phyloP scores from a whole-genome alignment of 139 green algal species.

The Haematococcus lacustris region DNA sequence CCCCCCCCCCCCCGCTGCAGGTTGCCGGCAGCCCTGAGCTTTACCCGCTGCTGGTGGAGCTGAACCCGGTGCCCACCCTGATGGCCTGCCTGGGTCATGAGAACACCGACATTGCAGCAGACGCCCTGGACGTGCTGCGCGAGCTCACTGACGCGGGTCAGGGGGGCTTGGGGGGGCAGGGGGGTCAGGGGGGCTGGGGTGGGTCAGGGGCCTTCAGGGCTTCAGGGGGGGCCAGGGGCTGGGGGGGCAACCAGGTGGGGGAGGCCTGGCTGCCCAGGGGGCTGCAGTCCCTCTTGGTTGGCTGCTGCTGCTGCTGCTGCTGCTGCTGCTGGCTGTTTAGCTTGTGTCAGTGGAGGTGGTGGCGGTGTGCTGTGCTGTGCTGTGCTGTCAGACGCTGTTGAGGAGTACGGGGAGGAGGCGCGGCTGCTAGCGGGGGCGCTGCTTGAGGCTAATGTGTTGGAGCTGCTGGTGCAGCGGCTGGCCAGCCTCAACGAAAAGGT shows the following conservation, averaged over 20 bases:
- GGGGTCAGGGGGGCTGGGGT: conserved; percentile 35
- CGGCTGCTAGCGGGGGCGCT: conserved; percentile 60
- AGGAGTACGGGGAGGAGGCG: conserved; percentile 53
- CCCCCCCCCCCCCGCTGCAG: no score
- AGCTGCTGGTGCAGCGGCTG: conserved; percentile 68
- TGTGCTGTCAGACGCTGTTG: conserved; percentile 47
- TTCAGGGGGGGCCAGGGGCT: no score
- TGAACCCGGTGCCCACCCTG: conserved; percentile 57
- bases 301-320: no score
- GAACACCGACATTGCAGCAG: conserved; percentile 85
- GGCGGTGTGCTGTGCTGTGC: no score
- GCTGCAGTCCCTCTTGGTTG: no score
- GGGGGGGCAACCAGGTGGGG: no score
- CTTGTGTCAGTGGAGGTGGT: no score
- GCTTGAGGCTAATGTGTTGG: conserved; percentile 57
- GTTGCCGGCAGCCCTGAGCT: conserved; percentile 48
- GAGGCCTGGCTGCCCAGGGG: no score
- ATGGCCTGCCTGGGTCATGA: conserved; percentile 84
- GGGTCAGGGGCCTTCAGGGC: no score
- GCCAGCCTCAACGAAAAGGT: conserved; percentile 55
- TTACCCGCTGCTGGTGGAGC: conserved; percentile 79
- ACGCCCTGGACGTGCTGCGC: conserved; percentile 69
- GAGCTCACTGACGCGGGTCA: conserved; percentile 89
- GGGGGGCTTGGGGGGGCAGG: conserved; percentile 36
- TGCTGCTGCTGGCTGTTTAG: no score